A percentile compares a stretch with the other conserved stretches of the same genome.
These are phyloP conservation scores for Periconia macrospinosa DNA, from an alignment of 2,329 filamentous ascomycete species.

Conservation along the genomic window DNA sequence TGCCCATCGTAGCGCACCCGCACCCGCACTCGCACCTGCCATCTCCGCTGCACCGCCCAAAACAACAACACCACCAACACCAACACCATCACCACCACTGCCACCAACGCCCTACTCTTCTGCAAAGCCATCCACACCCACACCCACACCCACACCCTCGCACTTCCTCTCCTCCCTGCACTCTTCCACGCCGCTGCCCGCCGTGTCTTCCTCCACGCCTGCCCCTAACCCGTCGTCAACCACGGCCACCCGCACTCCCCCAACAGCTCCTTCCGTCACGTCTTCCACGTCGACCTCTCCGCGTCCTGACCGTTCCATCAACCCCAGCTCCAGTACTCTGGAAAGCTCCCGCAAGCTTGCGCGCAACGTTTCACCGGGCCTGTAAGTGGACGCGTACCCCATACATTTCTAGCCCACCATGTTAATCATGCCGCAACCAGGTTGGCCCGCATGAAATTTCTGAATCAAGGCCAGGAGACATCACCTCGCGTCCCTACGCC, in stretches of 20 bases:
- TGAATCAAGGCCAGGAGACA: slow-evolving; percentile 41
- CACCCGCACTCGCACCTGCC: background rate
- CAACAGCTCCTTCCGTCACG: background rate
- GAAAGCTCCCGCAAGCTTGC: slow-evolving; percentile 37
- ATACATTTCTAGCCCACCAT: too few species aligned
- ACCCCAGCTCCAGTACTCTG: slow-evolving; percentile 14
- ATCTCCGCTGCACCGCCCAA: background rate
- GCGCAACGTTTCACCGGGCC: slow-evolving; percentile 46
- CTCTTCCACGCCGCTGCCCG: slow-evolving; percentile 9
- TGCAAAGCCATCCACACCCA: background rate
- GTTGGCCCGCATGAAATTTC: slow-evolving; percentile 47
- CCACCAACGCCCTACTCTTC: too few species aligned
- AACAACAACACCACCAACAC: background rate
- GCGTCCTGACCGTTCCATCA: slow-evolving; percentile 6
- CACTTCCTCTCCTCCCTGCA: background rate
- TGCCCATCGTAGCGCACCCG: too few species aligned
- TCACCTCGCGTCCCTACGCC: slow-evolving; percentile 24
- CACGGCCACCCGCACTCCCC: background rate
- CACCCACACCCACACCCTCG: background rate
- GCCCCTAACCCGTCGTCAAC: background rate
- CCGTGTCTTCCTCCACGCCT: slow-evolving; percentile 3
- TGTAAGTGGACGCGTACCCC: slow-evolving; percentile 11
- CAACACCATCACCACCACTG: background rate
- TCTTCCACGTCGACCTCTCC: slow-evolving; percentile 15
- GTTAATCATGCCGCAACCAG: too few species aligned